A percentile compares a stretch with the other conserved stretches of the same genome.
Conservation (phyloP, 306 rosid genomes). For the Carpinus viminea region DNA sequence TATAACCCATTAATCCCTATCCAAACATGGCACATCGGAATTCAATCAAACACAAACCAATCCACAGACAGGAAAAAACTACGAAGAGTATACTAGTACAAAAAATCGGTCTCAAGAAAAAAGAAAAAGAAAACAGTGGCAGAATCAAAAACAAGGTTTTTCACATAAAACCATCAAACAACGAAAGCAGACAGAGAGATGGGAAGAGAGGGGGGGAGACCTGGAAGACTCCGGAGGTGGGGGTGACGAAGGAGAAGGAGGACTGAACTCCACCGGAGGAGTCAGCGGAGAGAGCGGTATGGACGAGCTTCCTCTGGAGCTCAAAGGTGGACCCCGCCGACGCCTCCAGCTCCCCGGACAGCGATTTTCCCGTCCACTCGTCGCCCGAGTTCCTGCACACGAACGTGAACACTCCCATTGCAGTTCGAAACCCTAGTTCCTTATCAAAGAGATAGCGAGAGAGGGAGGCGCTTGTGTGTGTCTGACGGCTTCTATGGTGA, state of each 20-base stretch:
- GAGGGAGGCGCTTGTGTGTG: not conserved
- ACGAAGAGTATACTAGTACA: not conserved
- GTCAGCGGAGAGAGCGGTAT: constrained; percentile 61
- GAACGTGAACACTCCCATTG: constrained; percentile 88
- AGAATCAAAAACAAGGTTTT: not conserved
- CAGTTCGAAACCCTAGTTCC: constrained; percentile 11
- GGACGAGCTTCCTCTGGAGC: constrained; percentile 79
- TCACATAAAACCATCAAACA: not conserved
- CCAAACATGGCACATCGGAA: not conserved
- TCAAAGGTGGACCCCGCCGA: constrained; percentile 58
- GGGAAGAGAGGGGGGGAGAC: constrained; percentile 30
- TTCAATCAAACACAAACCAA: not conserved
- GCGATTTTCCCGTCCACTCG: constrained; percentile 75
- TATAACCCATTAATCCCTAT: not conserved
- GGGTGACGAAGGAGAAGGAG: constrained; percentile 66
- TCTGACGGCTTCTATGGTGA: constrained; percentile 2
- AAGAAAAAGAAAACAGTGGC: not conserved
- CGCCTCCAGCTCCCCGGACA: constrained; percentile 73
- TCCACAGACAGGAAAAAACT: too few relatives aligned
- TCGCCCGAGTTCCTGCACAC: constrained; percentile 58
- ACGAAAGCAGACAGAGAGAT: not conserved
- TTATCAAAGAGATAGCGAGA: too few relatives aligned
- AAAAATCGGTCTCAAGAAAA: not conserved
- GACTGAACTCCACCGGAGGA: constrained; percentile 75
- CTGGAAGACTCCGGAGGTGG: constrained; percentile 78